These are phyloP conservation scores for Schwanniomyces pseudopolymorphus DNA, from an alignment of 805 yeast genomes.

Conservation along the genomic window DNA sequence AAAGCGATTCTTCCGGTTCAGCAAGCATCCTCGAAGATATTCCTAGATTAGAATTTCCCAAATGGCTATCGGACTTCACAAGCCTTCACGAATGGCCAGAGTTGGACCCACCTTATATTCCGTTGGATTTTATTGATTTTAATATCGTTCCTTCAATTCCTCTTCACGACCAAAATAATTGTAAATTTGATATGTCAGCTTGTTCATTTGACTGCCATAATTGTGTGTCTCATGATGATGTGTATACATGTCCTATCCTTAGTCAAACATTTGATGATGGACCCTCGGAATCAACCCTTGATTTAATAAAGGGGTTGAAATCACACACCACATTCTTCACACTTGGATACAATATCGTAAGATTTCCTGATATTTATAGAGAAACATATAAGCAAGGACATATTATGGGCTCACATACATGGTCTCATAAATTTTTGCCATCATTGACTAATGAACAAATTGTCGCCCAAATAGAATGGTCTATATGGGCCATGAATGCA, in stretches of 20 bases:
- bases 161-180: slow-evolving; percentile 55
- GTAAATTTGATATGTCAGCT: slow-evolving; percentile 45
- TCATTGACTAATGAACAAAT: slow-evolving; percentile 73
- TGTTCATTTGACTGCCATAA: slow-evolving; percentile 88
- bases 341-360: slow-evolving; percentile 76
- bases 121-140: slow-evolving; percentile 68
- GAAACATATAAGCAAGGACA: slow-evolving; percentile 64
- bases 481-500: slow-evolving; percentile 97
- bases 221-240: slow-evolving; percentile 76
- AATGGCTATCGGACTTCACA: slow-evolving; percentile 76
- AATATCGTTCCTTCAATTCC: slow-evolving; percentile 47
- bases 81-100: slow-evolving; percentile 84
- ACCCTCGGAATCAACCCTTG: slow-evolving; percentile 71
- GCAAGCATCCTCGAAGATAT: background rate
- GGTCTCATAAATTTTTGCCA: slow-evolving; percentile 89
- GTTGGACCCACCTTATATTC: slow-evolving; percentile 82
- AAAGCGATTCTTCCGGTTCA: background rate
- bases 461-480: slow-evolving; percentile 90
- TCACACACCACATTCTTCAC: slow-evolving; percentile 76
- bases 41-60: slow-evolving; percentile 56
- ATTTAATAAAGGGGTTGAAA: slow-evolving; percentile 53
- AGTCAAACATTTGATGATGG: slow-evolving; percentile 96
- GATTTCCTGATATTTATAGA: slow-evolving; percentile 70
- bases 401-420: slow-evolving; percentile 83
- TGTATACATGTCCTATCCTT: slow-evolving; percentile 67